phyloP scores from a whole-genome alignment of 441 rosid genomes.

The Kokia cookei region DNA sequence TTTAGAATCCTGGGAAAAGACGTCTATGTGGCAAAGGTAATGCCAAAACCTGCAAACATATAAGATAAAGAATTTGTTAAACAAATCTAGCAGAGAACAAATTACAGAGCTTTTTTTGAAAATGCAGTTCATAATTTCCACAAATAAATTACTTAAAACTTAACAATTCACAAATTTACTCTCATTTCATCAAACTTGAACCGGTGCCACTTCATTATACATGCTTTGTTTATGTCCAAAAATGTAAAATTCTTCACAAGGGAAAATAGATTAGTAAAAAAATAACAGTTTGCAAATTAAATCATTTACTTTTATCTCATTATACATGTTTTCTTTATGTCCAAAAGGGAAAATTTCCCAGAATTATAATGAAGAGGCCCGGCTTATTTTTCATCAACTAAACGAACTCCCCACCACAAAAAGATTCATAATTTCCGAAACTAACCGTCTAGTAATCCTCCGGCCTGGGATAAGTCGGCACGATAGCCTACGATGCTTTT shows the following conservation, averaged over 20 bases:
- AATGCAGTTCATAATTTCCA: conserved; percentile 4
- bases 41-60: conserved; percentile 64
- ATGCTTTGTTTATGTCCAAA: neutral
- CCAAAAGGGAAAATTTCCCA: neutral
- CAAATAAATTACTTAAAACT: neutral
- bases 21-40: conserved; percentile 91
- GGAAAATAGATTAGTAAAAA: too few species aligned
- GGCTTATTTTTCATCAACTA: neutral
- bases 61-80: conserved; percentile 3
- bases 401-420: neutral
- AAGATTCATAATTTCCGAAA: neutral
- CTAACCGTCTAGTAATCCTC: conserved; percentile 83
- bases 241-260: neutral
- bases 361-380: too few species aligned
- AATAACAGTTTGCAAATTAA: too few species aligned
- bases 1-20: conserved; percentile 94
- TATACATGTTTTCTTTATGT: neutral
- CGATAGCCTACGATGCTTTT: conserved; percentile 72
- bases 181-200: neutral
- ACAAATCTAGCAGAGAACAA: neutral
- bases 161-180: neutral
- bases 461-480: conserved; percentile 65
- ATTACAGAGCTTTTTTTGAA: neutral
- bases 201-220: neutral
- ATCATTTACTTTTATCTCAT: neutral